Evolutionary conservation across 2,329 filamentous ascomycete species (phyloP).

Genomic region (Apiospora kogelbergensis): DNA sequence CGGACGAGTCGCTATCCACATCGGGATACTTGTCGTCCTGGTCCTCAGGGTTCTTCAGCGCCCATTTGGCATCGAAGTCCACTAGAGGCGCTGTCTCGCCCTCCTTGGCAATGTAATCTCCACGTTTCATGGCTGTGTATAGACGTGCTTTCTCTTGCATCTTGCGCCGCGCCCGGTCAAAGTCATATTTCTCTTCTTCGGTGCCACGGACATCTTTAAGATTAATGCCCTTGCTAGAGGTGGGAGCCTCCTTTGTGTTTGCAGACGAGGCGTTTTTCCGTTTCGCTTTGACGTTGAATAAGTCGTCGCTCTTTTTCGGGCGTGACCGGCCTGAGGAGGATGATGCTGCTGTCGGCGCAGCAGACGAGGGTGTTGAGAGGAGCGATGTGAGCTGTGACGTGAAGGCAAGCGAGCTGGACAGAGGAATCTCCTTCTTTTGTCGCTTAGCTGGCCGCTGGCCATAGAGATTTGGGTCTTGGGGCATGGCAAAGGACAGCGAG

Average conservation of each 20-base stretch:
- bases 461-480: conserved; percentile 72
- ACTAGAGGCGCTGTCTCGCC: conserved; percentile 69
- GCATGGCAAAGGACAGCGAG: conserved; percentile 41
- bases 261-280: conserved; percentile 53
- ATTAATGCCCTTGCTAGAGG: conserved; percentile 37
- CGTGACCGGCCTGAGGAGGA: conserved; percentile 51
- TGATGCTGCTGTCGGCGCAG: conserved; percentile 36
- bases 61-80: conserved; percentile 97
- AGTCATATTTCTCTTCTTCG: conserved; percentile 65
- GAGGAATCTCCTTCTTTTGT: conserved; percentile 66
- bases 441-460: conserved; percentile 71
- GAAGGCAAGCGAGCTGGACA: conserved; percentile 78
- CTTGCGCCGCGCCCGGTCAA: conserved; percentile 70
- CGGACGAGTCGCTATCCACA: conserved; percentile 55
- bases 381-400: conserved; percentile 83
- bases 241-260: conserved; percentile 57
- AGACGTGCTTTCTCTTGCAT: conserved; percentile 89
- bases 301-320: conserved; percentile 61
- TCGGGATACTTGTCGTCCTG: conserved; percentile 53
- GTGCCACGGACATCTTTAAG: conserved; percentile 55
- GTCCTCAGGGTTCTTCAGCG: conserved; percentile 62
- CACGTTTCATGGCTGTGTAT: conserved; percentile 87
- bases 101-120: conserved; percentile 73
- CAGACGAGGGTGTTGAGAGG: conserved; percentile 57
- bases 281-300: conserved; percentile 57